A percentile compares a stretch with the other conserved stretches of the same genome.
Conservation (phyloP, 768 basidiomycete genomes). For the Termitomyces sp. region DNA sequence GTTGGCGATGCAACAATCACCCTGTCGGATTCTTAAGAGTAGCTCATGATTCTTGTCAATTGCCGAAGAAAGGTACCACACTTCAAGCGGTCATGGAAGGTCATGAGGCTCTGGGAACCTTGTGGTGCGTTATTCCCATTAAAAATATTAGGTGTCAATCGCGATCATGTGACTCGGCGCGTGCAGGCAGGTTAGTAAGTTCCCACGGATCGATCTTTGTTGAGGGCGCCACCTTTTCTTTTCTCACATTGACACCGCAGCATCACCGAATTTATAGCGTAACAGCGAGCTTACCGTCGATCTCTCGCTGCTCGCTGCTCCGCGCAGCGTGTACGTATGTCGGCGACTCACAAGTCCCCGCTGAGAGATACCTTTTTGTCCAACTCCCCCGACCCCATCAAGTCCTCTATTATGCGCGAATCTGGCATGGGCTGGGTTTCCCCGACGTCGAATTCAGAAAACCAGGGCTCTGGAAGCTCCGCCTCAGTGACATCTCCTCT, state of each 20-base stretch:
- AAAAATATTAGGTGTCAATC: conserved; percentile 3
- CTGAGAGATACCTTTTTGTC: conserved; percentile 55
- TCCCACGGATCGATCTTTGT: conserved; percentile 38
- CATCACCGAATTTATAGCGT: conserved; percentile 10
- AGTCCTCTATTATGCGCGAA: conserved; percentile 56
- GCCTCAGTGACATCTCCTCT: conserved; percentile 56
- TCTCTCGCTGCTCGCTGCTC: conserved; percentile 2
- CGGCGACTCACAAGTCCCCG: conserved; percentile 36
- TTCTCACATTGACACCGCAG: conserved; percentile 7
- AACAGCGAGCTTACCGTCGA: conserved; percentile 7
- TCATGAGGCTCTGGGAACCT: neutral
- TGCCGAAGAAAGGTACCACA: neutral
- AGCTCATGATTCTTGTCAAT: neutral
- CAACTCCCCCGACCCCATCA: conserved; percentile 59
- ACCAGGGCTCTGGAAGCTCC: conserved; percentile 24
- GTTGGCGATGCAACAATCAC: neutral
- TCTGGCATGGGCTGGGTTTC: conserved; percentile 62
- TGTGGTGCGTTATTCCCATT: neutral
- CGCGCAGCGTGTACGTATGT: conserved; percentile 19
- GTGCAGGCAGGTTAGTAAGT: conserved; percentile 12
- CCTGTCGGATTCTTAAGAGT: neutral
- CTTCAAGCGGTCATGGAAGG: neutral
- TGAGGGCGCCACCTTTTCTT: conserved; percentile 21
- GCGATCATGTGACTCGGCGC: conserved; percentile 38
- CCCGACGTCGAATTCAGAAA: conserved; percentile 27